These are phyloP conservation scores for Yamadazyma dushanensis DNA, from an alignment of 1,139 yeast species.

Conservation along the genomic window DNA sequence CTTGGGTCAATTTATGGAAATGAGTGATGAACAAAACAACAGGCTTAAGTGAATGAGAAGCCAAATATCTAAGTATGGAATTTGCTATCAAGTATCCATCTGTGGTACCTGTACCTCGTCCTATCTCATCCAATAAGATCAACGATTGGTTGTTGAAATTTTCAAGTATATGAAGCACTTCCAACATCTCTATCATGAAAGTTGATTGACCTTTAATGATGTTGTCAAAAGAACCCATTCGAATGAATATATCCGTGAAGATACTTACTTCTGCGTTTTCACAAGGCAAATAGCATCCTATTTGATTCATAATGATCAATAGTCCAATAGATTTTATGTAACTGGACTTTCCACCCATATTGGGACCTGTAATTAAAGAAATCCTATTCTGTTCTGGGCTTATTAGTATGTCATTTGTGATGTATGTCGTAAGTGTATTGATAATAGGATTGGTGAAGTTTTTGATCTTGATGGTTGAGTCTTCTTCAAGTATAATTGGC, in stretches of 20 bases:
- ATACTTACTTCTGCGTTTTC: slow-evolving; percentile 52
- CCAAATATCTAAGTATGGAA: slow-evolving; percentile 67
- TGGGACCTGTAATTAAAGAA: slow-evolving; percentile 88
- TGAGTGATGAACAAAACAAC: slow-evolving; percentile 82
- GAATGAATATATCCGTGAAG: slow-evolving; percentile 54
- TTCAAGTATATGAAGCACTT: slow-evolving; percentile 57
- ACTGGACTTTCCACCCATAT: slow-evolving; percentile 98
- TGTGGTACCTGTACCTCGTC: slow-evolving; percentile 82
- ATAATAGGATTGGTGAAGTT: slow-evolving; percentile 81
- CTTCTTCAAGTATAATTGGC: slow-evolving; percentile 55
- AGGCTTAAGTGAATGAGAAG: slow-evolving; percentile 46
- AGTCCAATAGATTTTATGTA: slow-evolving; percentile 91
- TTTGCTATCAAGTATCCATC: slow-evolving; percentile 91
- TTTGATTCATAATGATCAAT: slow-evolving; percentile 82
- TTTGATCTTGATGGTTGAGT: slow-evolving; percentile 50
- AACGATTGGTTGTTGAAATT: slow-evolving; percentile 49
- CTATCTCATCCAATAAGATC: slow-evolving; percentile 82
- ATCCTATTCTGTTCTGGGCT: slow-evolving; percentile 45
- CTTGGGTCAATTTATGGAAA: slow-evolving; percentile 67
- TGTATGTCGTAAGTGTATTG: slow-evolving; percentile 58
- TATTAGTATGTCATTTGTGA: slow-evolving; percentile 68
- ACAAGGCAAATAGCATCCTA: slow-evolving; percentile 86
- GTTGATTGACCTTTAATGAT: slow-evolving; percentile 70
- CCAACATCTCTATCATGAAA: slow-evolving; percentile 72
- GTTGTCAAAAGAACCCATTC: slow-evolving; percentile 79